Percentiles rank a stretch among this genome's conserved stretches.
These are phyloP conservation scores for Carex parvula DNA, from an alignment of 176 grass and related monocot species.

Conservation along the genomic window DNA sequence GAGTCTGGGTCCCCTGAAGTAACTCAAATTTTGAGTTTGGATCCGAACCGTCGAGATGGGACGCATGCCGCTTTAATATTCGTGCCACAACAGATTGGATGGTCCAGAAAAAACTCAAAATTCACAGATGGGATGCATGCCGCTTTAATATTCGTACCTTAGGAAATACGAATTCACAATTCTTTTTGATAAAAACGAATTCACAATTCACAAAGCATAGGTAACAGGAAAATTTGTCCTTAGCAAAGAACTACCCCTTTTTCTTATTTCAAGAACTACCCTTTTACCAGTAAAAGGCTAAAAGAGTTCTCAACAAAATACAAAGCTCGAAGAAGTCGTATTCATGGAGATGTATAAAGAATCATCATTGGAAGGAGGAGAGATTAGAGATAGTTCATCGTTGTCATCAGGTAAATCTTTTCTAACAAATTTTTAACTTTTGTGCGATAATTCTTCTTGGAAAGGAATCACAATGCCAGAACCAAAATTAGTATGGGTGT, in stretches of 20 bases:
- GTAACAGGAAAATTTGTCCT: background rate
- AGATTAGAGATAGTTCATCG: background rate
- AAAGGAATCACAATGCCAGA: background rate
- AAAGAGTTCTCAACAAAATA: background rate
- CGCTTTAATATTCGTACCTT: too few species aligned
- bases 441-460: background rate
- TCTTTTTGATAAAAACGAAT: too few species aligned
- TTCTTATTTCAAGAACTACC: background rate
- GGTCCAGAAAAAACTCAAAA: too few species aligned
- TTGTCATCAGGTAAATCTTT: background rate
- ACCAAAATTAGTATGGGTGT: background rate
- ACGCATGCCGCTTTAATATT: too few species aligned
- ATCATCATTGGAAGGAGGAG: slow-evolving; percentile 1
- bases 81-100: too few species aligned
- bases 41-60: too few species aligned
- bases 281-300: background rate
- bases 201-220: too few species aligned
- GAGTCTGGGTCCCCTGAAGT: too few species aligned
- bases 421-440: background rate
- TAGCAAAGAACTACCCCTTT: background rate
- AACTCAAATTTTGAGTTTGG: too few species aligned
- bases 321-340: background rate
- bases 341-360: background rate
- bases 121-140: too few species aligned
- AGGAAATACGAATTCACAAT: too few species aligned